Evolutionary conservation across 345 rosid genomes (phyloP).

Genomic region (Isatis tinctoria): DNA sequence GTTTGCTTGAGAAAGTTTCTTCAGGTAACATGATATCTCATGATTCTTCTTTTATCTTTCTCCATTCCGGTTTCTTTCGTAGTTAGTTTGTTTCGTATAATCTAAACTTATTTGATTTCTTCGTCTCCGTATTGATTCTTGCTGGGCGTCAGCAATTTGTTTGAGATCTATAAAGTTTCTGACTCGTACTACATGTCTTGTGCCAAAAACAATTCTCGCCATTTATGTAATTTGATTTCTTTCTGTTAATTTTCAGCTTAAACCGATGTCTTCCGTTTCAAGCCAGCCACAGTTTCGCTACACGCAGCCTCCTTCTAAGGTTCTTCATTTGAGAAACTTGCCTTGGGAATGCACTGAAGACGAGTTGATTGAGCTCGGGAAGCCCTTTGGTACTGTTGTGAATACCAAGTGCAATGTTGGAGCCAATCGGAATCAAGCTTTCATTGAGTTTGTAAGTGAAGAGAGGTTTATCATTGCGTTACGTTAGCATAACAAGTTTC

Average conservation of each 20-base stretch:
- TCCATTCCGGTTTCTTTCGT: no score
- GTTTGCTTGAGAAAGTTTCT: neutral
- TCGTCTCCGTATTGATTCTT: neutral
- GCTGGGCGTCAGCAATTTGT: neutral
- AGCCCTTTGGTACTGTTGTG: constrained; percentile 93
- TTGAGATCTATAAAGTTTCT: neutral
- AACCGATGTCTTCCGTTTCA: constrained; percentile 81
- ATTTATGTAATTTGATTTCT: neutral
- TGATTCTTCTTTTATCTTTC: neutral
- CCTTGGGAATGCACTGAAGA: constrained; percentile 99
- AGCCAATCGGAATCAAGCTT: constrained; percentile 96
- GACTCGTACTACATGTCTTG: neutral
- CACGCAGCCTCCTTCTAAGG: constrained; percentile 98
- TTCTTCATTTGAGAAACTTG: constrained; percentile 93
- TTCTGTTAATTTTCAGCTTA: neutral
- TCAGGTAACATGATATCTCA: neutral
- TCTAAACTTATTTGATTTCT: neutral
- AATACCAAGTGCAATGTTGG: constrained; percentile 99
- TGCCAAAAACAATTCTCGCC: neutral
- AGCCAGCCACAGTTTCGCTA: constrained; percentile 98
- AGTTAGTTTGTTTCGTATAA: neutral
- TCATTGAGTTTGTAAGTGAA: constrained; percentile 89
- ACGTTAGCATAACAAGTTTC: neutral
- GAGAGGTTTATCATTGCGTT: neutral
- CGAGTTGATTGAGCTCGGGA: constrained; percentile 89